Base-by-base conservation (phyloP, 352 stramenopile species). In the Globisporangium uncinulatum region DNA sequence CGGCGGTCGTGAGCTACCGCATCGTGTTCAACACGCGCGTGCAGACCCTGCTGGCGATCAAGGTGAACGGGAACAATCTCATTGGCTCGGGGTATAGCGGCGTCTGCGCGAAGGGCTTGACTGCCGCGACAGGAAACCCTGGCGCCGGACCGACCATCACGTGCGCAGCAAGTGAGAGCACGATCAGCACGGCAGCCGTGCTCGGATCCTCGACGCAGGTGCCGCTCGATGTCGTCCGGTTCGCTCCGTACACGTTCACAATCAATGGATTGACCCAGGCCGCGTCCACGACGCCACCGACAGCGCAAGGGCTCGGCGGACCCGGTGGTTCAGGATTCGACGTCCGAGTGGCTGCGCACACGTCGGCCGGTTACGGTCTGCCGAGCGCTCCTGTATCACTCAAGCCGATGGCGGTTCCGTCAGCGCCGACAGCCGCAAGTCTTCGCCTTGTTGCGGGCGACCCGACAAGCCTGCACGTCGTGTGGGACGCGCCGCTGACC, bases 391-490 rank as follows among this genome's bases (percentile, higher is more conserved):
- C 70, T 0, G 78, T 75, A 0, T 66, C 69, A 0, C 36, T 98
- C 8, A 98, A 98, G 60, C 95, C 95, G 4, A 93, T 94, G 69
- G 86, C 75, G 13, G 76, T 86, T 2, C 92, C 96, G 15, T 70
- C 82, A 3, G 63, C 83, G 14, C 92, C 94, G 0, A 57, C 61
- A 13, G 79, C 85, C 24, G 82, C 93, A 31, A 74, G 83, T 51
- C 37, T 97, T 0, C 76, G 77, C 7, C 72, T 97, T 21, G 87
- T 97, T 15, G 80, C 91, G 11, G 82, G 74, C 3, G 71, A 62
- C 0, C 56, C 69, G 3, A 77, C 73, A 8, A 87, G 71, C 66
- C 63, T 98, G 36, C 79, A 80, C 0, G 67, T 98, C 6, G 89
- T 83, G 51, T 98, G 94, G 93, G 76, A 85, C 42, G 60, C 71